phyloP scores from a whole-genome alignment of 768 basidiomycete genomes.

The Xanthoconium purpureum region DNA sequence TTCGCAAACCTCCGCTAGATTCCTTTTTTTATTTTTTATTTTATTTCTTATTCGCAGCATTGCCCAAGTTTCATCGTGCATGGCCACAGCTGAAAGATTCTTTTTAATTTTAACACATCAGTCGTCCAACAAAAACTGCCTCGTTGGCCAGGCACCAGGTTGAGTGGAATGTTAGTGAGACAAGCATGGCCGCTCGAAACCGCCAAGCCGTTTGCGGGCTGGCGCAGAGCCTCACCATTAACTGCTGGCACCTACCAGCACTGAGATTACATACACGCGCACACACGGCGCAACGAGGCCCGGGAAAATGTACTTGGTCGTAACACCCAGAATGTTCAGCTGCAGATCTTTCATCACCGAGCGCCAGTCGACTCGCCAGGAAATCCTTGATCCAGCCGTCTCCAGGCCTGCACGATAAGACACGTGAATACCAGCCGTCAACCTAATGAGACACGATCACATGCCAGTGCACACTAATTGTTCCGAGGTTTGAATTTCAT shows the following conservation, averaged over 20 bases:
- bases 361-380: constrained; percentile 32
- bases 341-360: constrained; percentile 36
- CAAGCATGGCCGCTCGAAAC: constrained; percentile 10
- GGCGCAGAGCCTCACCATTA: constrained; percentile 20
- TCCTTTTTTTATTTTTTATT: not conserved
- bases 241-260: constrained; percentile 22
- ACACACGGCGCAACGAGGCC: constrained; percentile 21
- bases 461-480: constrained; percentile 31
- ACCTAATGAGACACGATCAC: constrained; percentile 17
- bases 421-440: constrained; percentile 24
- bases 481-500: constrained; percentile 39
- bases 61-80: constrained; percentile 15
- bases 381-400: constrained; percentile 33
- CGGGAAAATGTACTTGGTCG: constrained; percentile 16
- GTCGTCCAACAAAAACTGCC: constrained; percentile 4
- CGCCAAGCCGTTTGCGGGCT: constrained; percentile 12
- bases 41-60: constrained; percentile 9
- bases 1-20: constrained; percentile 14
- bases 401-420: constrained; percentile 30
- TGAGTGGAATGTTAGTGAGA: constrained; percentile 9
- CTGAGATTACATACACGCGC: constrained; percentile 25
- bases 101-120: constrained; percentile 13
- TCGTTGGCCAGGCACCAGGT: constrained; percentile 17
- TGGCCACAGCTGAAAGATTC: constrained; percentile 6
- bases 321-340: constrained; percentile 23